phyloP scores from a whole-genome alignment of 2,329 filamentous ascomycete species.

The Tolypocladium cylindrosporum region DNA sequence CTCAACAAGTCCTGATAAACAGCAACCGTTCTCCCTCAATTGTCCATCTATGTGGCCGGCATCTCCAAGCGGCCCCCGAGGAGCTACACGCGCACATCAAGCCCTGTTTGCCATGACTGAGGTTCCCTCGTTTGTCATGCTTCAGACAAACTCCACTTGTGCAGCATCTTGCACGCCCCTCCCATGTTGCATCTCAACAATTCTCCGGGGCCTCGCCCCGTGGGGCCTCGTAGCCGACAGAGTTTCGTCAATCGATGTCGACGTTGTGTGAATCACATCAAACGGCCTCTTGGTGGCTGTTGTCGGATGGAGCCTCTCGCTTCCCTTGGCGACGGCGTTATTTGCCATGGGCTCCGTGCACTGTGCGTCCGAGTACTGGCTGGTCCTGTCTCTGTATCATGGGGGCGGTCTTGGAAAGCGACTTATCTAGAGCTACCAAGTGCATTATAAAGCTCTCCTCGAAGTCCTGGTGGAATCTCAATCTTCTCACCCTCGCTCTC shows the following conservation, averaged over 20 bases:
- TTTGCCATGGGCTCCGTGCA: constrained; percentile 1
- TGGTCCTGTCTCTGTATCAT: not conserved
- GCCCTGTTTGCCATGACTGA: not conserved
- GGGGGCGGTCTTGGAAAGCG: not conserved
- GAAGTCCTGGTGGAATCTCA: not conserved
- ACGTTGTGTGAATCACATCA: not conserved
- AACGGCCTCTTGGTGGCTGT: not conserved
- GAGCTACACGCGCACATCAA: not conserved
- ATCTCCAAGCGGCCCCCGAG: not conserved
- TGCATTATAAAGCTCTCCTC: not conserved
- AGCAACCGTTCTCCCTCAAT: not conserved
- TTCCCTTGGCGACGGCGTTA: not conserved
- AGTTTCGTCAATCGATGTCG: not conserved
- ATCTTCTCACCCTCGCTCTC: not conserved
- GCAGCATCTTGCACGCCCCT: not conserved
- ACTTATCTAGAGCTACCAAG: not conserved
- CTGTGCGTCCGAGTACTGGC: not conserved
- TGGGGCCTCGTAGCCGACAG: not conserved
- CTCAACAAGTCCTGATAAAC: not conserved
- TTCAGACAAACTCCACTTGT: not conserved
- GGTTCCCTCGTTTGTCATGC: not conserved
- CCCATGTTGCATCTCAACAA: not conserved
- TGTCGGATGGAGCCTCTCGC: not conserved
- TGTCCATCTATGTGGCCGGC: not conserved
- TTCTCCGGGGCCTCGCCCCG: not conserved